A percentile compares a stretch with the other conserved stretches of the same genome.
Conservation (phyloP, 2,329 filamentous ascomycete genomes). For the Chaetomiaceae sp. region DNA sequence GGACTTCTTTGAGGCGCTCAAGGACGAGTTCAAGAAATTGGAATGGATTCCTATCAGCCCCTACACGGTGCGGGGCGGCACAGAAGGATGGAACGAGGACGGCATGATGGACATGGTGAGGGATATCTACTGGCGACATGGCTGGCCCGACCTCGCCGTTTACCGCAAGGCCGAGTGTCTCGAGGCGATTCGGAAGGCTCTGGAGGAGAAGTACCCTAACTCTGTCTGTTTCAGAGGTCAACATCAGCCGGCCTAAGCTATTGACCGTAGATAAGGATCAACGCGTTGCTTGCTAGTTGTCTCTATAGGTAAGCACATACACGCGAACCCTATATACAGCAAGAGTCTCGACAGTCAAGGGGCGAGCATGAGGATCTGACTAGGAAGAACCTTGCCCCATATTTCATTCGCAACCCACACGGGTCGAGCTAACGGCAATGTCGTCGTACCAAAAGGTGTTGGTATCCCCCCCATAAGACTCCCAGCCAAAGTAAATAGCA, state of each 20-base stretch:
- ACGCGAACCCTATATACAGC: too few relatives aligned
- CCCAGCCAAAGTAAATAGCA: constrained; percentile 59
- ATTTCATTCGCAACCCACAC: constrained; percentile 43
- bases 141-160: neutral
- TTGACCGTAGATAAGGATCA: too few relatives aligned
- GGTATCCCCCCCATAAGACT: constrained; percentile 55
- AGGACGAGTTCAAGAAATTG: neutral
- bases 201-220: too few relatives aligned
- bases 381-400: too few relatives aligned
- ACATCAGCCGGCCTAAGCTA: too few relatives aligned
- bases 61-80: neutral
- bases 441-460: constrained; percentile 64
- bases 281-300: too few relatives aligned
- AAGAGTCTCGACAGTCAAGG: too few relatives aligned
- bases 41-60: constrained; percentile 4
- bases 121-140: neutral
- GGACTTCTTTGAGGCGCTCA: constrained; percentile 7
- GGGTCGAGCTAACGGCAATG: constrained; percentile 44
- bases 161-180: neutral
- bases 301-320: too few relatives aligned
- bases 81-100: neutral
- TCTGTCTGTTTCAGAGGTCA: too few relatives aligned
- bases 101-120: neutral
- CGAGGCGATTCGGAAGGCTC: neutral
- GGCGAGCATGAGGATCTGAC: too few relatives aligned